Evolutionary conservation across 176 grass and related monocot species (phyloP).

Genomic region (Oryza punctata): DNA sequence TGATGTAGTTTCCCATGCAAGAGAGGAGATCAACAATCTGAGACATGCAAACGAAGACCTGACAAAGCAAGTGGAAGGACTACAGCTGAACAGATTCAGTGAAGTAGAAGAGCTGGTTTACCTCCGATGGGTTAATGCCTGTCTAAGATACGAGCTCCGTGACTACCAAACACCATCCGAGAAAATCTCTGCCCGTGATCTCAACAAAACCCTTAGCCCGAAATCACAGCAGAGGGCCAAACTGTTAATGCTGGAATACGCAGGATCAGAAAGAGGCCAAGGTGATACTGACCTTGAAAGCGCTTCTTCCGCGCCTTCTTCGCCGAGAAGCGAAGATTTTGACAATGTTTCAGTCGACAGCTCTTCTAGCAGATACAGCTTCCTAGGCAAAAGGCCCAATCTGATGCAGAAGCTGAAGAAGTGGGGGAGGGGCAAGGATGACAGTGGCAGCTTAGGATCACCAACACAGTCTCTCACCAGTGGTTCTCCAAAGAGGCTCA

Average conservation of each 20-base stretch:
- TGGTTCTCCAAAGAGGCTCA: constrained; percentile 53
- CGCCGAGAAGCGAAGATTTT: constrained; percentile 82
- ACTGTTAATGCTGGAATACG: constrained; percentile 81
- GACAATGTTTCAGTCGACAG: constrained; percentile 87
- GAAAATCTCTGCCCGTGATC: constrained; percentile 74
- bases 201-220: constrained; percentile 83
- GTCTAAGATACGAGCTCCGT: constrained; percentile 83
- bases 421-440: constrained; percentile 84
- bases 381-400: constrained; percentile 67
- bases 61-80: constrained; percentile 93
- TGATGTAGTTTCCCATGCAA: constrained; percentile 63
- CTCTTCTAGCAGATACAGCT: constrained; percentile 79
- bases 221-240: constrained; percentile 85
- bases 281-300: constrained; percentile 93
- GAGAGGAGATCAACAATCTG: constrained; percentile 77
- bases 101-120: constrained; percentile 96
- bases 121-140: constrained; percentile 93
- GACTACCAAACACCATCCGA: constrained; percentile 74
- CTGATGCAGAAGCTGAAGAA: constrained; percentile 87
- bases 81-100: constrained; percentile 92
- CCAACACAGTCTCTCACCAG: constrained; percentile 45
- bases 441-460: constrained; percentile 52
- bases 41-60: constrained; percentile 81
- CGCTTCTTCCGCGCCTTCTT: constrained; percentile 71
- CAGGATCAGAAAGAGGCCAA: constrained; percentile 79